Base-by-base conservation (phyloP, 495 filamentous ascomycete genomes). In the Xeromyces bisporus region DNA sequence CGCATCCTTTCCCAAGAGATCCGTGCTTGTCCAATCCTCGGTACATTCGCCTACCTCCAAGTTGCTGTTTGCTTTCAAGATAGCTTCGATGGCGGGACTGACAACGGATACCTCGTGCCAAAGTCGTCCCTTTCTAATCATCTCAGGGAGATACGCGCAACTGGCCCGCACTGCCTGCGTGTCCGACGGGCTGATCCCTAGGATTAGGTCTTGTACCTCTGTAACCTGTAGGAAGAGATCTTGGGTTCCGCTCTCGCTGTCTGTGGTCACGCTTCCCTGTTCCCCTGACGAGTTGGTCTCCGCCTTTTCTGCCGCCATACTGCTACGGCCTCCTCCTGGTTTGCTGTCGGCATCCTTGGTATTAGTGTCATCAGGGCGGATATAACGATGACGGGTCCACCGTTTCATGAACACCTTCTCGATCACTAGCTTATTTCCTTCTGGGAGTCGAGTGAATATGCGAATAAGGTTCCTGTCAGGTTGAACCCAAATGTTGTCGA, bases 81-180 rank as follows among this genome's bases (percentile, higher is more conserved):
- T 34, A 1, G 33, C 26, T 10, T 49, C 42, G 6, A 57, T 51
- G 3, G 38, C 26, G 7, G 35, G 36, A 21, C 51, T 60, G 18
- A 49, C 34, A 5, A 67, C 24, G 7, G 49, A 55, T 8, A 50
- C 53, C 28, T 58, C 50, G 42, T 58, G 67, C 64, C 65, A 69
- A 5, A 56, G 37, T n/a, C 48, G 42, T 6, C 51, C 44, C 3
- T 40, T 37, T 3, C 36, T 35, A 9, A 47, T 33, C 56, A 62
- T 60, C 2, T 50, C 44, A 1, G 29, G 14, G 2, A 36, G 8
- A 7, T 38, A 15, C 3, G 37, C 31, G 13, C 47, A 43, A 6
- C 40, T 42, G 3, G 55, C 55, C 15, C 44, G 37, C 9, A 49
- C 29, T 7, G 31, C 23, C 1, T 36, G 35, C 1, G 27, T 20